Evolutionary conservation across 2,329 filamentous ascomycete genomes (phyloP).

Genomic region (Rhexocercosporidium sp.): DNA sequence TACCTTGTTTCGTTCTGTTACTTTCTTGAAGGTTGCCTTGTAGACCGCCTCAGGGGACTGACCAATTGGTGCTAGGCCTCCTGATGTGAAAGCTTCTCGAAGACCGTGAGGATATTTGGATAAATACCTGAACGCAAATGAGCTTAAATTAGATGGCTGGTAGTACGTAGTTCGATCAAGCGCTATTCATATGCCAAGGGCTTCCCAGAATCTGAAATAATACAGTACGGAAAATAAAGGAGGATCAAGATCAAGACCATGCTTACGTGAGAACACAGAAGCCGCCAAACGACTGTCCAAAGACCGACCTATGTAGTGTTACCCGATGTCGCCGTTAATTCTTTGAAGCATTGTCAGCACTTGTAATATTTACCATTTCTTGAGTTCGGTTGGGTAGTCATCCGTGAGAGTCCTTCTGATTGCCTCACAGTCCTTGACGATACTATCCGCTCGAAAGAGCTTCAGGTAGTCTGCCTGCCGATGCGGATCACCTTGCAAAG

Average conservation of each 20-base stretch:
- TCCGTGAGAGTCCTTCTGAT: slow-evolving; percentile 76
- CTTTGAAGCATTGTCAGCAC: background rate
- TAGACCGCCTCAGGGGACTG: slow-evolving; percentile 78
- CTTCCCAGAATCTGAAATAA: background rate
- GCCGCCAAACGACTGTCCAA: slow-evolving; percentile 92
- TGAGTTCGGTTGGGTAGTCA: slow-evolving; percentile 70
- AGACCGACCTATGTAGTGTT: slow-evolving; percentile 70
- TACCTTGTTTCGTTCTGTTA: slow-evolving; percentile 67
- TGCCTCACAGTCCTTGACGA: slow-evolving; percentile 88
- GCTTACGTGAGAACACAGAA: slow-evolving; percentile 81
- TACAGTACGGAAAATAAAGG: background rate
- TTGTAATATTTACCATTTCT: slow-evolving; percentile 64
- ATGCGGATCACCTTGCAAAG: slow-evolving; percentile 63
- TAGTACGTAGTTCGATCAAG: background rate
- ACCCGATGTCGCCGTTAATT: background rate
- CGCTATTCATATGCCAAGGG: background rate
- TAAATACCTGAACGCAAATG: slow-evolving; percentile 48
- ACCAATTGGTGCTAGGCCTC: slow-evolving; percentile 80
- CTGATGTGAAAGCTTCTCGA: slow-evolving; percentile 82
- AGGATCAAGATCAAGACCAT: background rate
- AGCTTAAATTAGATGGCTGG: background rate
- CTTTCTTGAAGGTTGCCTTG: slow-evolving; percentile 69
- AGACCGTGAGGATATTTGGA: slow-evolving; percentile 79
- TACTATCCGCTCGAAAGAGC: slow-evolving; percentile 86
- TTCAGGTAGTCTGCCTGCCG: slow-evolving; percentile 82